Percentiles rank a stretch among this genome's conserved stretches.
Evolutionary conservation across 768 basidiomycete species (phyloP).

Genomic region (Boletus reticulatus): DNA sequence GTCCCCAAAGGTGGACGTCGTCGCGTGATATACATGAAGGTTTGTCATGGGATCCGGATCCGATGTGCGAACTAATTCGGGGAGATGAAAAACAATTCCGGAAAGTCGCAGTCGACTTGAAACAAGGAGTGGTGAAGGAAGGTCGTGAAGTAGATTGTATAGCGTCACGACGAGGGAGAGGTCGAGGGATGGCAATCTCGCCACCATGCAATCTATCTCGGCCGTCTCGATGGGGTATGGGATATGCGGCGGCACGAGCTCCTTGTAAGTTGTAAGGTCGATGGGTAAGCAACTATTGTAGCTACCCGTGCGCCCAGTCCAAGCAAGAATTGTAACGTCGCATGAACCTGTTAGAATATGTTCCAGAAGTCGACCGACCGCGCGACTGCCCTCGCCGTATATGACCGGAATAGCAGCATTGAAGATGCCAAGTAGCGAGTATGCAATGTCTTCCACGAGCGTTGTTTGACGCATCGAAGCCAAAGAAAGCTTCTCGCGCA

Average conservation of each 20-base stretch:
- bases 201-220: not conserved
- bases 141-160: not conserved
- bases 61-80: too few species aligned
- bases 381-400: slow-evolving; percentile 7
- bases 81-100: not conserved
- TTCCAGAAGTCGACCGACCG: slow-evolving; percentile 7
- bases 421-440: slow-evolving; percentile 10
- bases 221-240: not conserved
- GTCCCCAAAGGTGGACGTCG: too few species aligned
- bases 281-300: slow-evolving; percentile 3
- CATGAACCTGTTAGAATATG: slow-evolving; percentile 1
- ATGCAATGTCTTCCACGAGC: slow-evolving; percentile 4
- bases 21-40: too few species aligned
- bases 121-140: not conserved
- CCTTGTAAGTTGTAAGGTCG: not conserved
- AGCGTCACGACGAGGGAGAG: not conserved
- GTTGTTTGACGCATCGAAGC: slow-evolving; percentile 1
- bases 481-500: slow-evolving; percentile 9
- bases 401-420: not conserved
- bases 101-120: slow-evolving; percentile 2
- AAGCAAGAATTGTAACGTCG: slow-evolving; percentile 4
- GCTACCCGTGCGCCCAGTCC: not conserved
- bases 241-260: not conserved
- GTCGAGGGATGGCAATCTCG: not conserved
- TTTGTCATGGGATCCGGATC: too few species aligned